Evolutionary conservation across 2,329 filamentous ascomycete genomes (phyloP).

Genomic region (Neofusicoccum parvum): DNA sequence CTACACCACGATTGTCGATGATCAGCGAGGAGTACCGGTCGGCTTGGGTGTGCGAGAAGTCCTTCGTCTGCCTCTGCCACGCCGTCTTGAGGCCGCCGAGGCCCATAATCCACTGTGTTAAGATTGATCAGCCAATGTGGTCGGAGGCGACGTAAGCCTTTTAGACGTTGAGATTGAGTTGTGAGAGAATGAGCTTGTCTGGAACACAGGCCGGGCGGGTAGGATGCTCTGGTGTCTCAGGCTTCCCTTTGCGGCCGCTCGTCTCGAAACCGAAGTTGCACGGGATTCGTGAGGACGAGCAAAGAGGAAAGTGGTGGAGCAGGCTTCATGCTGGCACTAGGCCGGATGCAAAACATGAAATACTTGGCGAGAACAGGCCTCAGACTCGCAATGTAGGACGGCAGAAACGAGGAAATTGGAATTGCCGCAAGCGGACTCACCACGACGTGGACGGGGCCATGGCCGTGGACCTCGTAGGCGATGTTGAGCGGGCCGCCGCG

Average conservation of each 20-base stretch:
- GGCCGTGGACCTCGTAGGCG: conserved; percentile 78
- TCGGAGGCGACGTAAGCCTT: conserved; percentile 4
- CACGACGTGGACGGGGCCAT: conserved; percentile 70
- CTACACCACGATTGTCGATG: conserved; percentile 84
- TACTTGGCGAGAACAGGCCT: conserved; percentile 14
- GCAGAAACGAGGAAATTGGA: conserved; percentile 13
- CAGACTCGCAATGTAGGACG: conserved; percentile 14
- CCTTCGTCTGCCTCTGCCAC: conserved; percentile 82
- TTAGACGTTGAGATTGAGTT: conserved; percentile 18
- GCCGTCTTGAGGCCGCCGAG: conserved; percentile 68
- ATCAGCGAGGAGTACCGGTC: conserved; percentile 73
- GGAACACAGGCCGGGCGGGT: not conserved
- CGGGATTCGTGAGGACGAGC: conserved; percentile 10
- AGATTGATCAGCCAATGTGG: not conserved
- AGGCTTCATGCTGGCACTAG: conserved; percentile 15
- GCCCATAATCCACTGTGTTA: conserved; percentile 73
- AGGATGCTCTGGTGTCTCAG: not conserved
- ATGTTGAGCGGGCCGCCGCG: conserved; percentile 77
- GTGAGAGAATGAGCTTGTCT: conserved; percentile 18
- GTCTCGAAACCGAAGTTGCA: conserved; percentile 8
- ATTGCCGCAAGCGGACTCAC: conserved; percentile 53
- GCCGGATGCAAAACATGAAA: not conserved
- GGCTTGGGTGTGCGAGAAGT: conserved; percentile 74
- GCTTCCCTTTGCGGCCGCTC: conserved; percentile 4
- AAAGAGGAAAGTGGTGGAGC: conserved; percentile 24